Evolutionary conservation across 2,329 filamentous ascomycete genomes (phyloP).

Genomic region (Stromatinia cepivora): DNA sequence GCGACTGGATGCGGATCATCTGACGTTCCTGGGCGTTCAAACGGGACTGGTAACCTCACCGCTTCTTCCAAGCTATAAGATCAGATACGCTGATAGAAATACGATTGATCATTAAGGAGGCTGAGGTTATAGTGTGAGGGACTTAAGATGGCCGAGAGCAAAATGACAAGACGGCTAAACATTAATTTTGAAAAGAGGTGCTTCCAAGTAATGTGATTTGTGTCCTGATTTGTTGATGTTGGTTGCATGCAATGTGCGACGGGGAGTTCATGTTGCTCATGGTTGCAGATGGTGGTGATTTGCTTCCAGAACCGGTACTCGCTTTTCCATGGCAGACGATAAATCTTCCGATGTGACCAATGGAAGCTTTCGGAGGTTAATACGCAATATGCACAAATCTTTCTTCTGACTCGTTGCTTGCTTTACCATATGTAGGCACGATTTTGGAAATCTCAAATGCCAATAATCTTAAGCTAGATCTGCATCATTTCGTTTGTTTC

Average conservation of each 20-base stretch:
- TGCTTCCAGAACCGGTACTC: conserved; percentile 17
- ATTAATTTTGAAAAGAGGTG: conserved; percentile 4
- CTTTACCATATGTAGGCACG: background rate
- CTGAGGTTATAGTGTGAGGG: background rate
- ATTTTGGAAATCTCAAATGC: background rate
- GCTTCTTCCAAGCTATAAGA: conserved; percentile 6
- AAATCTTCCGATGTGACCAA: conserved; percentile 16
- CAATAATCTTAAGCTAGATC: background rate
- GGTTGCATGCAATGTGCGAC: background rate
- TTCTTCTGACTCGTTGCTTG: conserved; percentile 5
- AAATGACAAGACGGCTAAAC: conserved; percentile 14
- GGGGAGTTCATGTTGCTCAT: background rate
- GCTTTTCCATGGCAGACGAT: background rate
- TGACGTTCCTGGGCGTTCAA: conserved; percentile 1
- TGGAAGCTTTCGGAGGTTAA: conserved; percentile 9
- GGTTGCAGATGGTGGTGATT: conserved; percentile 1
- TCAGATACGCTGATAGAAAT: background rate
- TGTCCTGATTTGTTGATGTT: background rate
- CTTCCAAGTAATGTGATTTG: conserved; percentile 8
- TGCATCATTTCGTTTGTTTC: conserved; percentile 22
- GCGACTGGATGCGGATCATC: conserved; percentile 15
- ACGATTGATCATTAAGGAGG: conserved; percentile 6
- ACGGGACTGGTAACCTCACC: conserved; percentile 15
- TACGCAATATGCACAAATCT: conserved; percentile 4
- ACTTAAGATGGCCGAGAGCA: background rate